Base-by-base conservation (phyloP, 164 flowering plant genomes). In the Nymphaea thermarum region DNA sequence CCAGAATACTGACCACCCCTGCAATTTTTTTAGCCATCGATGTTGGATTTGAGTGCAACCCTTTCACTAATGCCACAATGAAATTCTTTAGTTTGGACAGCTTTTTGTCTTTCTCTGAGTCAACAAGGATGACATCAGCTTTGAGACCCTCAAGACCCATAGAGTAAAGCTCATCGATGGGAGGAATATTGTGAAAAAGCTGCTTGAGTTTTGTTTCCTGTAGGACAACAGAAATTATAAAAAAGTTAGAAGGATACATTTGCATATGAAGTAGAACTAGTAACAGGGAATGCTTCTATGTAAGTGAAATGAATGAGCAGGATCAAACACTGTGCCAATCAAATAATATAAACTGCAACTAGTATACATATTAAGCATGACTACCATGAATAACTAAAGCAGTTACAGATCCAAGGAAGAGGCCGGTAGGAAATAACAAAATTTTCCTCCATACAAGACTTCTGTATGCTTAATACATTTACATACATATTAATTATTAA, bases 1-100 rank as follows among this genome's bases (percentile, higher is more conserved):
- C 8, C 16, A 36, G 42, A 36, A 36, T 55, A 69, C 87, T 80
- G 76, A 94, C 99, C 85, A 91, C 70, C 79, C 83, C 95, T 44
- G 99, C 96, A 71, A 94, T 91, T 77, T 91, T 94, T 74, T 90
- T 94, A 7, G 91, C 86, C 77, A 88, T 76, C 62, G 93, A 84
- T 66, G 96, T 89, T 66, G 96, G 90, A 77, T 88, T 87, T 67
- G 96, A 81, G 75, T 80, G 84, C 71, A 86, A 73, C 70, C 98
- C 98, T 78, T 82, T 88, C 68, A 86, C 98, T 57, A 86, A 75
- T 62, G 94, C 77, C 67, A 80, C 76, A 70, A 81, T 86, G 59
- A 91, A 83, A 72, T 91, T 93, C 86, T 92, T 91, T 70, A 94
- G 79, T 96, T 85, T 86, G 16, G 84, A 81, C 64, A 94, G 80